Conservation (phyloP, 2,329 filamentous ascomycete genomes). For the Sporothrix schenckii region DNA sequence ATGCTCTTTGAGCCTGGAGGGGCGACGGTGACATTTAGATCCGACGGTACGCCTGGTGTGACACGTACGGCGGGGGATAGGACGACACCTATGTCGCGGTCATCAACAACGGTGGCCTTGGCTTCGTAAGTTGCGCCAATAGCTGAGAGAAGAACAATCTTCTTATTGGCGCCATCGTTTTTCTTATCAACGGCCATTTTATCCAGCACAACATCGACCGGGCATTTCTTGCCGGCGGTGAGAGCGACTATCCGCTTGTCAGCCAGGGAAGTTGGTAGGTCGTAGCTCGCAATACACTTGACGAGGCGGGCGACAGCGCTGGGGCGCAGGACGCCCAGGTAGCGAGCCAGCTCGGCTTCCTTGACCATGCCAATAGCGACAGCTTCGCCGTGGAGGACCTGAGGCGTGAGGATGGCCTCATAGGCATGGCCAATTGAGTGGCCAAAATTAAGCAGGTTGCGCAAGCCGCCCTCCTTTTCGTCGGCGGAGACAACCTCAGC, state of each 20-base stretch:
- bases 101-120: conserved; percentile 85
- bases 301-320: conserved; percentile 85
- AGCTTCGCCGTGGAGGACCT: conserved; percentile 92
- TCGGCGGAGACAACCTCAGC: conserved; percentile 92
- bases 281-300: conserved; percentile 95
- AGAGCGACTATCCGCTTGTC: conserved; percentile 81
- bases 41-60: conserved; percentile 68
- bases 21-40: conserved; percentile 69
- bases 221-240: conserved; percentile 84
- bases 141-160: conserved; percentile 86
- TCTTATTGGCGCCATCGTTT: conserved; percentile 93
- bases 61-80: conserved; percentile 79
- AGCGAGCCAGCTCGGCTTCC: conserved; percentile 89
- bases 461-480: conserved; percentile 88
- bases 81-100: conserved; percentile 78
- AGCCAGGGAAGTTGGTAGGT: conserved; percentile 79
- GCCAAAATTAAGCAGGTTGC: conserved; percentile 95
- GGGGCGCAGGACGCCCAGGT: conserved; percentile 80
- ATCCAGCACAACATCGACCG: conserved; percentile 79
- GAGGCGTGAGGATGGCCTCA: conserved; percentile 91
- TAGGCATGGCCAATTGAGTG: conserved; percentile 98
- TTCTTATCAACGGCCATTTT: conserved; percentile 99
- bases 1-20: conserved; percentile 97
- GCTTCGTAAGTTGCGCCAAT: conserved; percentile 88
- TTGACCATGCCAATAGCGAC: conserved; percentile 99